A percentile compares a stretch with the other conserved stretches of the same genome.
These are phyloP conservation scores for Diaporthe ilicicola DNA, from an alignment of 2,329 filamentous ascomycete species.

Conservation along the genomic window DNA sequence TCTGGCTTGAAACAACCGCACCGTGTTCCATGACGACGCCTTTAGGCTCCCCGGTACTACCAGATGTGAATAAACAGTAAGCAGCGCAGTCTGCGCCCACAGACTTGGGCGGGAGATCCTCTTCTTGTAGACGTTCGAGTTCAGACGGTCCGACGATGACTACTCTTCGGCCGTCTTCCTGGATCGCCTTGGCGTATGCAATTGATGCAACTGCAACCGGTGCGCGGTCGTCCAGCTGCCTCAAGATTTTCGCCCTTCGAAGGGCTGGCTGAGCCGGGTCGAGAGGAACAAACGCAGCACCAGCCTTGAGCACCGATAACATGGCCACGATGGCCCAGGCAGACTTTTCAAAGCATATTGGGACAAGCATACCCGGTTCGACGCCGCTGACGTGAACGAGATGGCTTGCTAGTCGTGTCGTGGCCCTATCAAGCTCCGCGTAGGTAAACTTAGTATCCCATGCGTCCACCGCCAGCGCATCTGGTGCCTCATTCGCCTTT, in stretches of 20 bases:
- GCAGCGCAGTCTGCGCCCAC: not conserved
- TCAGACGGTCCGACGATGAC: not conserved
- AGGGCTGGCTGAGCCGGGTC: conserved; percentile 2
- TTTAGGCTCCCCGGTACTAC: conserved; percentile 64
- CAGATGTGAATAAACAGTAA: conserved; percentile 61
- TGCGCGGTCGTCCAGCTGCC: not conserved
- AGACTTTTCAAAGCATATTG: conserved; percentile 89
- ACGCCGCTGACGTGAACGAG: conserved; percentile 61
- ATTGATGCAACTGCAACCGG: not conserved
- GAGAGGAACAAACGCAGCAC: conserved; percentile 1
- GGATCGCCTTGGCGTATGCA: not conserved
- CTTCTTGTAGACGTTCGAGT: not conserved
- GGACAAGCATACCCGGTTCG: conserved; percentile 66
- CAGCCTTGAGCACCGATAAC: conserved; percentile 1
- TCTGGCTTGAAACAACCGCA: conserved; percentile 27
- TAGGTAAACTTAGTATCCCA: not conserved
- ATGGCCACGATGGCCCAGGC: conserved; percentile 77
- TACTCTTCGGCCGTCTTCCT: not conserved
- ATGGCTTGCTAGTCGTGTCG: not conserved
- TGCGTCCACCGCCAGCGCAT: not conserved
- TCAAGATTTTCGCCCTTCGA: not conserved
- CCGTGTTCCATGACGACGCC: conserved; percentile 51
- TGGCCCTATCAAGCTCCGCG: not conserved
- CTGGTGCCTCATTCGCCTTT: not conserved
- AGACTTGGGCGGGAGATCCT: not conserved